Evolutionary conservation across 257 asterid species (phyloP), one percentile per base, ranked within the genome.

Genomic region (Leptodermis oblonga): DNA sequence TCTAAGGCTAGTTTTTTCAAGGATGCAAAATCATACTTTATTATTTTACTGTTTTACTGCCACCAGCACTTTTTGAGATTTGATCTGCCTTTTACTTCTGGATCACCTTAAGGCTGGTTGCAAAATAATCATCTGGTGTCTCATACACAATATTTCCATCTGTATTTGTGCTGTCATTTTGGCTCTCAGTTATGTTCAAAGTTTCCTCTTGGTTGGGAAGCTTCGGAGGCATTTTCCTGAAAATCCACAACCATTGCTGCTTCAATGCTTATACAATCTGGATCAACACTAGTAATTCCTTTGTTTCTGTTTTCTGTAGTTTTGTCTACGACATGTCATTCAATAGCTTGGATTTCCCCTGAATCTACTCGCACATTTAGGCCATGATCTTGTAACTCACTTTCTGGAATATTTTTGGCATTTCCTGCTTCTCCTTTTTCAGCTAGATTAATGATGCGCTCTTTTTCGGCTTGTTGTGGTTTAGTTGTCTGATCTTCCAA

Each of bases 61-160:
- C 79, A 69, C 22, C 62, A 65, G 68, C 49, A 36, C 37, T 37
- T 11, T 45, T 45, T 39, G 12, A 42, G 63, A 14, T 18, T 9
- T 77, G 79, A 64, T 42, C 66, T 68, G 46, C 43, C 36, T n/a
- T 55, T 48, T 49, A 65, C 54, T 36, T 45, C 39, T 46, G 61
- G 53, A 51, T 55, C 53, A 33, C 62, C 55, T 77, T 67, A 28
- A 51, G 30, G 45, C 26, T 31, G 71, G 69, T 37, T 49, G 34
- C 56, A 26, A 65, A 28, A 65, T 55, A 42, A 43, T 37, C 55
- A 43, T 42, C 7, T 65, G 69, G 15, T 12, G 41, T 48, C 69
- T 65, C 55, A 4, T 7, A 14, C 8, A 15, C 26, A 26, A 15
- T 65, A 25, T 43, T 7, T 65, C 3, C 39, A 42, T 65, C n/a